Percentiles rank a stretch among this genome's conserved stretches.
These are phyloP conservation scores for Leishmania arabica DNA, from an alignment of 208 protist genomes.

Conservation along the genomic window DNA sequence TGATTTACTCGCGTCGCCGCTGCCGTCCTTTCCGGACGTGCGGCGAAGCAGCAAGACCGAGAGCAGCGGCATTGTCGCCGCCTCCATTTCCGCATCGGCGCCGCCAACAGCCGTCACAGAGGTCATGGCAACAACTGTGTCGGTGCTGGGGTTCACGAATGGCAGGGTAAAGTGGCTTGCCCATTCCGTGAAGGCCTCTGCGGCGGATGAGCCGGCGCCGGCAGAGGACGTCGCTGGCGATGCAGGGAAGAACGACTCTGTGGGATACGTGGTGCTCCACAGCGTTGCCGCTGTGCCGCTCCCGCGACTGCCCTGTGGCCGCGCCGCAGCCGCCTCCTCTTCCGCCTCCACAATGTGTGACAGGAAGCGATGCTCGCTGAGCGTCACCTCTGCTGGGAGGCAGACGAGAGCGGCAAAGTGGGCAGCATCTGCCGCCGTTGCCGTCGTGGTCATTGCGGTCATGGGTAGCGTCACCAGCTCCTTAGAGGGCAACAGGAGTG, in stretches of 20 bases:
- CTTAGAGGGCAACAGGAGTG: conserved; percentile 31
- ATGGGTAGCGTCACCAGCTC: conserved; percentile 32
- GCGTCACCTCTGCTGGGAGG: conserved; percentile 8
- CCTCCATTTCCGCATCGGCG: not conserved
- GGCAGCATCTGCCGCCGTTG: not conserved
- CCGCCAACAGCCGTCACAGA: conserved; percentile 12
- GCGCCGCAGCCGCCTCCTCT: not conserved
- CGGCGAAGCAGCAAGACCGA: conserved; percentile 44
- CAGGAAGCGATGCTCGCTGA: conserved; percentile 1
- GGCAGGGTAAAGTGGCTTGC: conserved; percentile 42
- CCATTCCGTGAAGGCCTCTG: conserved; percentile 73
- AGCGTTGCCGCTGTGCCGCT: not conserved
- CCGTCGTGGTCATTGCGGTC: not conserved
- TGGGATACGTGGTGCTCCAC: conserved; percentile 40
- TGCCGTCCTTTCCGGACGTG: not conserved
- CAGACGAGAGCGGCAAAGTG: conserved; percentile 5
- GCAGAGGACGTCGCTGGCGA: not conserved
- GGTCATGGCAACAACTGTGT: conserved; percentile 49
- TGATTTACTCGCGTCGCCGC: not conserved
- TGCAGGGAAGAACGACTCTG: conserved; percentile 19
- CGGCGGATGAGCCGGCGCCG: not conserved
- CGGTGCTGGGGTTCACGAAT: conserved; percentile 45
- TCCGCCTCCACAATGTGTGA: conserved; percentile 6
- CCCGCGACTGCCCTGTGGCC: not conserved
- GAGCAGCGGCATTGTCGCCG: conserved; percentile 24